Conservation (phyloP, 768 basidiomycete species). For the Pulveroboletus sp. region DNA sequence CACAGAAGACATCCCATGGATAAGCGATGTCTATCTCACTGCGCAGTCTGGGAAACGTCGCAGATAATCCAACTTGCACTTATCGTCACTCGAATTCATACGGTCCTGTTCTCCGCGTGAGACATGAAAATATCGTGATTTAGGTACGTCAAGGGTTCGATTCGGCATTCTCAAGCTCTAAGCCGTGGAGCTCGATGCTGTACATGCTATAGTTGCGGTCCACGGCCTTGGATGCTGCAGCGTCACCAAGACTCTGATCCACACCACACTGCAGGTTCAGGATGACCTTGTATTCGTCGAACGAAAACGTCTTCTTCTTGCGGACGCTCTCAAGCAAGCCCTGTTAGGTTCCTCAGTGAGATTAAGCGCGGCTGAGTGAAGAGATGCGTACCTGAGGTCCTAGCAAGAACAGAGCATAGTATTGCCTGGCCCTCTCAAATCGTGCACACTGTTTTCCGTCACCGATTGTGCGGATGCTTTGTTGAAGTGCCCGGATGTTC, state of each 20-base stretch:
- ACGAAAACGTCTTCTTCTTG: conserved; percentile 60
- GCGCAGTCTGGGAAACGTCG: not conserved
- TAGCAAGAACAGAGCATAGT: conserved; percentile 74
- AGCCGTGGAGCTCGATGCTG: conserved; percentile 83
- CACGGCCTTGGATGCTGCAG: conserved; percentile 45
- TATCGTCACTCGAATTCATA: not conserved
- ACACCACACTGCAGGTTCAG: conserved; percentile 86
- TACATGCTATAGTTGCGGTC: conserved; percentile 83
- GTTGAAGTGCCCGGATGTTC: conserved; percentile 88
- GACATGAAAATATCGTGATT: conserved; percentile 11
- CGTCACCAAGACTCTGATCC: conserved; percentile 53
- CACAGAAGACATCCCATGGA: conserved; percentile 36
- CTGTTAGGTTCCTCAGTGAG: conserved; percentile 36
- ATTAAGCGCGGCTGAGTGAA: not conserved
- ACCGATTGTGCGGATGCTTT: conserved; percentile 77
- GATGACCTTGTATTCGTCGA: conserved; percentile 92
- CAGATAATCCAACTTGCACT: not conserved
- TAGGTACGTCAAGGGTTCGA: conserved; percentile 25
- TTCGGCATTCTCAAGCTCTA: conserved; percentile 56
- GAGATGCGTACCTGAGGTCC: conserved; percentile 61
- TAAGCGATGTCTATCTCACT: conserved; percentile 13
- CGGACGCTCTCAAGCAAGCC: conserved; percentile 74
- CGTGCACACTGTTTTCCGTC: conserved; percentile 57
- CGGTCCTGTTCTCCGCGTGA: not conserved
- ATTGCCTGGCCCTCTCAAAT: conserved; percentile 72